Evolutionary conservation across 306 rosid species (phyloP).

Genomic region (Myrica gale): DNA sequence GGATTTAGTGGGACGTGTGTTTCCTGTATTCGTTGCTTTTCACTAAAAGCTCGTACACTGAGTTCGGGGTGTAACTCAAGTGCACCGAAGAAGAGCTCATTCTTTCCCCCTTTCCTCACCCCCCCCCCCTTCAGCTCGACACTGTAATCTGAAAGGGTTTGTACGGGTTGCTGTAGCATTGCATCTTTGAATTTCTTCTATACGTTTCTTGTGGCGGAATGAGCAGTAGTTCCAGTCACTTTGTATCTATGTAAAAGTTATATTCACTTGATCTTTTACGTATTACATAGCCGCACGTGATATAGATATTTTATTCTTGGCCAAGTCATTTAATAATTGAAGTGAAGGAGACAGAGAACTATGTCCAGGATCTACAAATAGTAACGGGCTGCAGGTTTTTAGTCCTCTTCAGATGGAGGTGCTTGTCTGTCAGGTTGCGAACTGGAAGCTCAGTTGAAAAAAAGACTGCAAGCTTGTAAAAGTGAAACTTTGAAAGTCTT

Average conservation of each 20-base stretch:
- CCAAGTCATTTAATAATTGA: no score
- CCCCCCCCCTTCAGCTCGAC: not conserved
- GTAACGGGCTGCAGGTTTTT: no score
- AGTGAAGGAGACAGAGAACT: no score
- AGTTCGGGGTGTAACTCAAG: not conserved
- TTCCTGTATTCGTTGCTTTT: not conserved
- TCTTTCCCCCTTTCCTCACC: not conserved
- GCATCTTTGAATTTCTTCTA: conserved; percentile 8
- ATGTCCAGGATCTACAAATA: no score
- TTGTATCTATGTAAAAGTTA: not conserved
- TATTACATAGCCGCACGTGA: not conserved
- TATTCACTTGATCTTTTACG: not conserved
- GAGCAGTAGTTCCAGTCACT: conserved; percentile 2
- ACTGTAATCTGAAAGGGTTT: not conserved
- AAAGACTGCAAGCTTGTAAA: no score
- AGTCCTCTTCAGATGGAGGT: no score
- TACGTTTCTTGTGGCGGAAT: not conserved
- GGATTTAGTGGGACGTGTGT: not conserved
- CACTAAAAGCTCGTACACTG: not conserved
- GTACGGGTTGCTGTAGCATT: not conserved
- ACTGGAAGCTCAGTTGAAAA: no score
- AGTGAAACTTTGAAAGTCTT: no score
- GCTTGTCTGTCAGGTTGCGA: no score
- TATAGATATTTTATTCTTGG: no score
- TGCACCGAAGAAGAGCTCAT: not conserved